Conservation (phyloP, 257 asterid species). For the Euphrasia confusa region DNA sequence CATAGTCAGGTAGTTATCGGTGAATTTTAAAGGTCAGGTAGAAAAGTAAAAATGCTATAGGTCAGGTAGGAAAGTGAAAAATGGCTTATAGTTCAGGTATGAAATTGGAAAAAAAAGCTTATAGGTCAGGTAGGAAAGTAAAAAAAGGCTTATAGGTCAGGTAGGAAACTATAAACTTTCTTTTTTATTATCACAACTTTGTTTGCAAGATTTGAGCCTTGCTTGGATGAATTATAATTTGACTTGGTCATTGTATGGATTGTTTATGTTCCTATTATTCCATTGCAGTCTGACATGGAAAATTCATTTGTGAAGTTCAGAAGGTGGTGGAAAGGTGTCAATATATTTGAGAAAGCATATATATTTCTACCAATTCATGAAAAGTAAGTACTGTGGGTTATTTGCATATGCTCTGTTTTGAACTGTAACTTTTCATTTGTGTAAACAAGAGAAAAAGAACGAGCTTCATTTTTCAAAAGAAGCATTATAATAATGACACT, state of each 20-base stretch:
- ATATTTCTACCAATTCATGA: slow-evolving; percentile 86
- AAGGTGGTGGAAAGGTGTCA: slow-evolving; percentile 98
- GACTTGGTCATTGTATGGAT: slow-evolving; percentile 11
- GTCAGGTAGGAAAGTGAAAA: too few species aligned
- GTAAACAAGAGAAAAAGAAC: neutral
- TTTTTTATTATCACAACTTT: slow-evolving; percentile 14
- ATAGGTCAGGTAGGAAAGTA: too few species aligned
- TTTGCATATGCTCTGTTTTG: slow-evolving; percentile 4
- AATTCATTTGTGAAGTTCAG: slow-evolving; percentile 69
- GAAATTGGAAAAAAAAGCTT: too few species aligned
- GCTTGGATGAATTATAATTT: slow-evolving; percentile 16
- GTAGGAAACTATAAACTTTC: too few species aligned
- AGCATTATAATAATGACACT: slow-evolving; percentile 4
- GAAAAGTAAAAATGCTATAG: too few species aligned
- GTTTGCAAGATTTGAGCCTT: slow-evolving; percentile 21
- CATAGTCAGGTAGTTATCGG: too few species aligned
- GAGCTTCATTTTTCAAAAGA: slow-evolving; percentile 4
- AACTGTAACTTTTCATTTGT: slow-evolving; percentile 10
- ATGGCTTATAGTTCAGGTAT: too few species aligned
- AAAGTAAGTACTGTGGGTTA: slow-evolving; percentile 45
- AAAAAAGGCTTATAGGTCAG: too few species aligned
- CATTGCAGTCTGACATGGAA: slow-evolving; percentile 50
- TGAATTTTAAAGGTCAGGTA: too few species aligned
- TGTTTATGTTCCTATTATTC: slow-evolving; percentile 21
- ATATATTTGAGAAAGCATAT: slow-evolving; percentile 85